Percentiles rank a stretch among this genome's conserved stretches.
Conservation (phyloP, 441 rosid species). For the Capsella rubella region DNA sequence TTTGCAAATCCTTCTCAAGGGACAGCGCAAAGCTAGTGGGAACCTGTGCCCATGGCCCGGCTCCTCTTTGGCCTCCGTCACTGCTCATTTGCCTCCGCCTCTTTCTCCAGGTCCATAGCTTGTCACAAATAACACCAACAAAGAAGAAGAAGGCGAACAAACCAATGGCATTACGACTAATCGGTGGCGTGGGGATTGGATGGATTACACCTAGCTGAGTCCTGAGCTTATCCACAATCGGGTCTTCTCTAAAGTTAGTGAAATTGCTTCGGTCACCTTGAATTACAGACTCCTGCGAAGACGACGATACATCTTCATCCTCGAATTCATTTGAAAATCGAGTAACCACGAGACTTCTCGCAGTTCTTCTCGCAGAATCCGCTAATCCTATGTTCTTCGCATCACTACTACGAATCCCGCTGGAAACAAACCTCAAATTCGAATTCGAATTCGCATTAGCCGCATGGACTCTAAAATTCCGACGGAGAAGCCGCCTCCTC, state of each 20-base stretch:
- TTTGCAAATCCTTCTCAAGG: constrained; percentile 89
- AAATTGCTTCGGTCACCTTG: constrained; percentile 56
- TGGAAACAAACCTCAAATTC: constrained; percentile 50
- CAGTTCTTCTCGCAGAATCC: constrained; percentile 45
- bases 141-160: constrained; percentile 86
- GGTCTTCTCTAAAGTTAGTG: constrained; percentile 74
- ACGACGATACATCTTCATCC: constrained; percentile 12
- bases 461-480: constrained; percentile 16
- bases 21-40: constrained; percentile 83
- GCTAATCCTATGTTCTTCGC: constrained; percentile 42
- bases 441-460: constrained; percentile 31
- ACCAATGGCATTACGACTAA: constrained; percentile 69
- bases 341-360: constrained; percentile 51
- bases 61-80: constrained; percentile 47
- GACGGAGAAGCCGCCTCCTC: constrained; percentile 34
- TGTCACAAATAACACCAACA: constrained; percentile 86
- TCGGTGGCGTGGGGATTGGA: constrained; percentile 88
- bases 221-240: constrained; percentile 85
- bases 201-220: constrained; percentile 92
- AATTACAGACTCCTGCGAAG: constrained; percentile 46
- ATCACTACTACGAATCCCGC: constrained; percentile 43
- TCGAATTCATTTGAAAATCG: constrained; percentile 61
- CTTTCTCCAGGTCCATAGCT: constrained; percentile 81
- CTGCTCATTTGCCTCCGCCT: constrained; percentile 43
- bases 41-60: constrained; percentile 78